Base-by-base conservation (phyloP, 495 filamentous ascomycete genomes). In the Mytilinidion resinicola region DNA sequence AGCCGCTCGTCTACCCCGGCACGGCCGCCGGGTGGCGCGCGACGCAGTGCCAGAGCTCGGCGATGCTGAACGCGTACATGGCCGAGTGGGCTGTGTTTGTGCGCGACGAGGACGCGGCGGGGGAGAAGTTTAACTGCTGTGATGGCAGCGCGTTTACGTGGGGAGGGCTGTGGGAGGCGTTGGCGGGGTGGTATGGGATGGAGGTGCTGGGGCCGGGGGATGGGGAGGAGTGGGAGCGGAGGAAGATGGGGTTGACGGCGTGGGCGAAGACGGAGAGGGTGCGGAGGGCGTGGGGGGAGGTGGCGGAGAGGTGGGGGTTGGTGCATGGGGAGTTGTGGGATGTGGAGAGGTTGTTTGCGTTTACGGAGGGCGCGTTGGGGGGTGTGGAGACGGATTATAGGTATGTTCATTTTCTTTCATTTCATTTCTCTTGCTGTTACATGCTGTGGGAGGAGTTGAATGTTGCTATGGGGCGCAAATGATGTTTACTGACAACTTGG, bases 31-130 rank as follows among this genome's bases (percentile, higher is more conserved):
- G 71, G 0, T 80, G 76, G 77, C 69, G 76, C 51, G 55, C 67
- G n/a, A 61, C 70, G 46, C 67, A 73, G 38, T 70, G 70, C 15
- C 65, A 73, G 44, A 75, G 70, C 44, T 71, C 61, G 15, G 76
- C 71, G 0, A 59, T 65, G 64, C 57, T 80, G 53, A 78, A 78
- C 49, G 75, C 69, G 3, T 78, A 77, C 53, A 39, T 59, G 20
- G 72, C 71, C 36, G 79, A 82, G 65, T 84, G 78, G 79, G 69
- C 73, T 0, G 78, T 73, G 11, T 63, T 82, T 42, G 3, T 25
- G 46, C 12, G 0, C 4, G 71, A 64, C 0, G 63, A 56, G 0
- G 51, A 47, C 1, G 70, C 73, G 4, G 67, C 54, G 50, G 71
- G 77, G 33, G 61, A 80, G 61, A 72, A 69, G 17, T 76, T 81